These are phyloP conservation scores for Wallacemonas collosoma DNA, from an alignment of 208 protist genomes.

Conservation along the genomic window DNA sequence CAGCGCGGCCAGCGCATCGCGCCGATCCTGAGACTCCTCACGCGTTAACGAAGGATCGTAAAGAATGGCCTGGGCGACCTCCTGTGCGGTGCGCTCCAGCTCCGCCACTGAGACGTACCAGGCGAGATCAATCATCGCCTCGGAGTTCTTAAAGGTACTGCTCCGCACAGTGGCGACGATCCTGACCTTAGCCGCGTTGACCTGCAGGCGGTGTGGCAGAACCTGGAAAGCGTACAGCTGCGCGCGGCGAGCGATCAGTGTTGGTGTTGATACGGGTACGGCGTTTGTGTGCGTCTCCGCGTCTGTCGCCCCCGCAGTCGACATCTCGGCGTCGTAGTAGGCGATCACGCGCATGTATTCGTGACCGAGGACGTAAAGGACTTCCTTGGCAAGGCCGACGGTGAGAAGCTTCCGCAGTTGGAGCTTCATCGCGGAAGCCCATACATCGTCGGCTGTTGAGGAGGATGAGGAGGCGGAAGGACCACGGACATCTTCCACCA, in stretches of 20 bases:
- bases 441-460: slow-evolving; percentile 10
- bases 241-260: slow-evolving; percentile 20
- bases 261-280: slow-evolving; percentile 12
- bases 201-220: slow-evolving; percentile 48
- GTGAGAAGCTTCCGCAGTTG: slow-evolving; percentile 50
- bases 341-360: slow-evolving; percentile 68
- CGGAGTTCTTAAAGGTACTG: slow-evolving; percentile 73
- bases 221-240: slow-evolving; percentile 28
- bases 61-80: slow-evolving; percentile 51
- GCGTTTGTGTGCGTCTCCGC: neutral
- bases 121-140: slow-evolving; percentile 76
- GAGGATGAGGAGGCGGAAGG: neutral
- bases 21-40: slow-evolving; percentile 37
- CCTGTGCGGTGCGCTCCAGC: slow-evolving; percentile 68
- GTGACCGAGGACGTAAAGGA: slow-evolving; percentile 62
- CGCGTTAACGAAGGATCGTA: slow-evolving; percentile 45
- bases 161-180: slow-evolving; percentile 52
- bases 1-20: slow-evolving; percentile 57
- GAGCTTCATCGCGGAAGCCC: slow-evolving; percentile 23
- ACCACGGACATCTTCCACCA: neutral
- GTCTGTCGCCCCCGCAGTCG: neutral
- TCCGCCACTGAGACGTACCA: slow-evolving; percentile 78
- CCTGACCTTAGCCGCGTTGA: slow-evolving; percentile 36
- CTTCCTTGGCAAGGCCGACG: slow-evolving; percentile 80
- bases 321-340: slow-evolving; percentile 47